A percentile compares a stretch with the other conserved stretches of the same genome.
Conservation (phyloP, 2,329 filamentous ascomycete species). For the Colletotrichum nymphaeae region DNA sequence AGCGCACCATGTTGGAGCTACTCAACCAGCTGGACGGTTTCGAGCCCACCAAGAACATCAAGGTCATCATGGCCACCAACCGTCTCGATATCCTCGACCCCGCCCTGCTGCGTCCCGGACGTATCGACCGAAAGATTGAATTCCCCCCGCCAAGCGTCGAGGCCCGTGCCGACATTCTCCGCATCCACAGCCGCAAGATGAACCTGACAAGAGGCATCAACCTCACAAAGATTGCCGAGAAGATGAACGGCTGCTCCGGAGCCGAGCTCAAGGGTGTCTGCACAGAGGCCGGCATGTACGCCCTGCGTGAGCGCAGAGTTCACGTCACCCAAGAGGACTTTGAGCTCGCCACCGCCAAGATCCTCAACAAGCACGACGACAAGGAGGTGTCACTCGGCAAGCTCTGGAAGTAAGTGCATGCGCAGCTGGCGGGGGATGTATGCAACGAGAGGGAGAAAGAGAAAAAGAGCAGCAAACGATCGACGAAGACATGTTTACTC, state of each 20-base stretch:
- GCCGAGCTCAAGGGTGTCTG: slow-evolving; percentile 99
- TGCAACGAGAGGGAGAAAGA: slow-evolving; percentile 17
- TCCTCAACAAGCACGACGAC: slow-evolving; percentile 99
- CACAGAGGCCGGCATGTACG: slow-evolving; percentile 98
- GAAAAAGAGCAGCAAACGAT: slow-evolving; percentile 12
- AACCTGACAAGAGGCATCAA: slow-evolving; percentile 98
- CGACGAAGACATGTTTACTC: slow-evolving; percentile 30
- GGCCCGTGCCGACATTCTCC: slow-evolving; percentile 95
- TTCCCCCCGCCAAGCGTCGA: slow-evolving; percentile 97
- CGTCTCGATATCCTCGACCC: slow-evolving; percentile 97
- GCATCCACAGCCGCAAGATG: slow-evolving; percentile 98
- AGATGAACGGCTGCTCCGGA: slow-evolving; percentile 99
- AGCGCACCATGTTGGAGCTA: slow-evolving; percentile 97
- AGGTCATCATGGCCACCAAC: slow-evolving; percentile 99
- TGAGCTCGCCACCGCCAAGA: slow-evolving; percentile 97
- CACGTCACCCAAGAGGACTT: slow-evolving; percentile 99
- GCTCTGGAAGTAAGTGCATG: slow-evolving; percentile 66
- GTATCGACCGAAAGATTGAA: slow-evolving; percentile 98
- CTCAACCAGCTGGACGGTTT: slow-evolving; percentile 99
- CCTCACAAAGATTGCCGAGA: slow-evolving; percentile 97
- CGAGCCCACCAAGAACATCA: slow-evolving; percentile 99
- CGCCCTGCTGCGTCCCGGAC: slow-evolving; percentile 91
- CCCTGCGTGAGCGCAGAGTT: slow-evolving; percentile 91
- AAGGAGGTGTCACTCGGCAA: slow-evolving; percentile 94
- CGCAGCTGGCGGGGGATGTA: not conserved